A percentile compares a stretch with the other conserved stretches of the same genome.
phyloP scores from a whole-genome alignment of 768 basidiomycete genomes.

The Leccinum variicolor region DNA sequence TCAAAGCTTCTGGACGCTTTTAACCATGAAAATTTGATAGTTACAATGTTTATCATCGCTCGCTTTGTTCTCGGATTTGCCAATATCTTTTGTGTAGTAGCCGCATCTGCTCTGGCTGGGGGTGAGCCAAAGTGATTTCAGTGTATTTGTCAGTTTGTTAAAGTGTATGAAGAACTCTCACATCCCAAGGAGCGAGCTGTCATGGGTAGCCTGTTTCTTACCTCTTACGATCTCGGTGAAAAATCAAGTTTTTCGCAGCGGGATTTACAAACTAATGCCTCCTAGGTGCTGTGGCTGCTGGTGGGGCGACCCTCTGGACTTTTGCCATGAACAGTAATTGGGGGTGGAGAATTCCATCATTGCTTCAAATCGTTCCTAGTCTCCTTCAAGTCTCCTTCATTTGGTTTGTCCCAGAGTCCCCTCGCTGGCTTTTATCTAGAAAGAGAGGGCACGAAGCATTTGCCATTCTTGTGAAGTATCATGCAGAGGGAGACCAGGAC shows the following conservation, averaged over 20 bases:
- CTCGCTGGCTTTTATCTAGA: conserved; percentile 59
- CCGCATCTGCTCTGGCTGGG: conserved; percentile 18
- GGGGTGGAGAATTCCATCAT: conserved; percentile 62
- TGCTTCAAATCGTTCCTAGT: conserved; percentile 54
- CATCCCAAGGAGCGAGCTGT: conserved; percentile 2
- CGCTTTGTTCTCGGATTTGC: conserved; percentile 18
- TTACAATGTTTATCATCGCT: conserved; percentile 13
- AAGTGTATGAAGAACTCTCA: conserved; percentile 1
- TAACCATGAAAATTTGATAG: neutral
- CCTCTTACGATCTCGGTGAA: conserved; percentile 2
- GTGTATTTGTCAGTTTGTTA: neutral
- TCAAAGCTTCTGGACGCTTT: neutral
- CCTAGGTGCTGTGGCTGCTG: conserved; percentile 31
- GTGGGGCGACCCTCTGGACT: conserved; percentile 57
- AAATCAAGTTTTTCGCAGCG: neutral
- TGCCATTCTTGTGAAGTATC: conserved; percentile 50
- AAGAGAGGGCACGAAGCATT: conserved; percentile 49
- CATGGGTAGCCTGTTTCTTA: neutral
- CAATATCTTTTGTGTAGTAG: conserved; percentile 12
- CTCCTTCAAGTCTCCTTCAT: conserved; percentile 53
- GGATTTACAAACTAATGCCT: neutral
- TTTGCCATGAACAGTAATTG: conserved; percentile 55
- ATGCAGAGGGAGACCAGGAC: conserved; percentile 42
- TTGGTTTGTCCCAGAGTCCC: conserved; percentile 59
- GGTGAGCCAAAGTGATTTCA: conserved; percentile 5